phyloP scores from a whole-genome alignment of 73 alveolate genomes.

The Blepharisma japonicum region DNA sequence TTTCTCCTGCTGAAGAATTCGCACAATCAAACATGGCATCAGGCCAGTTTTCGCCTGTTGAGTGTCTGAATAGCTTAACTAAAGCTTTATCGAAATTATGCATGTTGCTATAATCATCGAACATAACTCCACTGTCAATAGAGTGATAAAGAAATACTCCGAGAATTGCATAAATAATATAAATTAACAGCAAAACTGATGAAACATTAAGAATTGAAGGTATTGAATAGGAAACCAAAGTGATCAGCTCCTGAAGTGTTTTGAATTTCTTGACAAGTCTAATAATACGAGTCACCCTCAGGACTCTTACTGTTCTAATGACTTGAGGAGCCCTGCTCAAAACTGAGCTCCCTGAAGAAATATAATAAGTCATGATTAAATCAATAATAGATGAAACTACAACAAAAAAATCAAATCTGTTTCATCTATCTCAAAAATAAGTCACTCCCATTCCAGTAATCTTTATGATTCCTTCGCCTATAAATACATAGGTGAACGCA shows the following conservation, averaged over 20 bases:
- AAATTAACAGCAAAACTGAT: constrained; percentile 74
- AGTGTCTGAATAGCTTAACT: constrained; percentile 65
- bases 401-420: constrained; percentile 64
- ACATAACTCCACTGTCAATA: constrained; percentile 51
- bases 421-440: constrained; percentile 50
- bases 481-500: constrained; percentile 39
- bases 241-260: constrained; percentile 63
- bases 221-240: constrained; percentile 75
- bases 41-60: constrained; percentile 92
- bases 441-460: constrained; percentile 34
- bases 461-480: constrained; percentile 46
- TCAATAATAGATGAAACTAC: constrained; percentile 85
- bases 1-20: constrained; percentile 69
- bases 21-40: constrained; percentile 62
- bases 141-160: constrained; percentile 82
- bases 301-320: constrained; percentile 58
- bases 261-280: constrained; percentile 66
- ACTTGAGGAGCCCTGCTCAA: constrained; percentile 65
- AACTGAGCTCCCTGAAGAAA: constrained; percentile 61
- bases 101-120: constrained; percentile 69
- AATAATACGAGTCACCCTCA: constrained; percentile 66
- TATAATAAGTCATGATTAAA: constrained; percentile 64
- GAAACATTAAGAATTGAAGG: constrained; percentile 88
- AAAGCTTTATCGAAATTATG: constrained; percentile 70
- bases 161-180: constrained; percentile 79